These are phyloP conservation scores for Stipa capillata DNA, from an alignment of 176 grass and related monocot species.

Conservation along the genomic window DNA sequence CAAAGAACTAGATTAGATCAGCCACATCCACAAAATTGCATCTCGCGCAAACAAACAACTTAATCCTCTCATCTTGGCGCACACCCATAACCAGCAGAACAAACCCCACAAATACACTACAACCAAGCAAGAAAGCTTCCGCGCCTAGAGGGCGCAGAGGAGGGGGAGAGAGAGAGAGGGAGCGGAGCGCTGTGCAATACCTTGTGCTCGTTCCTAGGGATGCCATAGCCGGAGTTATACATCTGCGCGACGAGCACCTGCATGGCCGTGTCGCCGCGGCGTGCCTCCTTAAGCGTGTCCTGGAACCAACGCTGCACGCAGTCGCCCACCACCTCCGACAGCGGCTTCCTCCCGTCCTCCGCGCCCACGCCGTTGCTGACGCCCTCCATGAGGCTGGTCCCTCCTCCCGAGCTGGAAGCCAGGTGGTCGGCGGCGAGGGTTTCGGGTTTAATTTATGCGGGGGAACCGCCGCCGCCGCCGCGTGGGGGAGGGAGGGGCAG, in stretches of 20 bases:
- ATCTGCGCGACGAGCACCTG: constrained; percentile 90
- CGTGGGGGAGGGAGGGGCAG: not conserved
- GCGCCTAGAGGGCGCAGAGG: not conserved
- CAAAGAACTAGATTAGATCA: not conserved
- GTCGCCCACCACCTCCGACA: constrained; percentile 67
- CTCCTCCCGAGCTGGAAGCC: not conserved
- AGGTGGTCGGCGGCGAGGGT: not conserved
- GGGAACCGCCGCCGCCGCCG: not conserved
- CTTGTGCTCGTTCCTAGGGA: constrained; percentile 65
- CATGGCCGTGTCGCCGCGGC: constrained; percentile 48
- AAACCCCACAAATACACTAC: not conserved
- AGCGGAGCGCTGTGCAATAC: not conserved
- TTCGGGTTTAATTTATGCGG: not conserved
- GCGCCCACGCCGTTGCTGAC: not conserved
- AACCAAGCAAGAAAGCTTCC: not conserved
- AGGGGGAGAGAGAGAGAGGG: not conserved
- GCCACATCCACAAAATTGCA: not conserved
- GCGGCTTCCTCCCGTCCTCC: constrained; percentile 30
- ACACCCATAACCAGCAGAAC: not conserved
- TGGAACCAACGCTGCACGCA: constrained; percentile 83
- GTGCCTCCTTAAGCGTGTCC: constrained; percentile 74
- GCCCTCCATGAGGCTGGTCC: constrained; percentile 14
- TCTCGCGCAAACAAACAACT: not conserved
- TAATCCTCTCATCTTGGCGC: not conserved
- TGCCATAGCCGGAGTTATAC: constrained; percentile 66